Evolutionary conservation across 768 basidiomycete species (phyloP).

Genomic region (Calocybe gangraenosa): DNA sequence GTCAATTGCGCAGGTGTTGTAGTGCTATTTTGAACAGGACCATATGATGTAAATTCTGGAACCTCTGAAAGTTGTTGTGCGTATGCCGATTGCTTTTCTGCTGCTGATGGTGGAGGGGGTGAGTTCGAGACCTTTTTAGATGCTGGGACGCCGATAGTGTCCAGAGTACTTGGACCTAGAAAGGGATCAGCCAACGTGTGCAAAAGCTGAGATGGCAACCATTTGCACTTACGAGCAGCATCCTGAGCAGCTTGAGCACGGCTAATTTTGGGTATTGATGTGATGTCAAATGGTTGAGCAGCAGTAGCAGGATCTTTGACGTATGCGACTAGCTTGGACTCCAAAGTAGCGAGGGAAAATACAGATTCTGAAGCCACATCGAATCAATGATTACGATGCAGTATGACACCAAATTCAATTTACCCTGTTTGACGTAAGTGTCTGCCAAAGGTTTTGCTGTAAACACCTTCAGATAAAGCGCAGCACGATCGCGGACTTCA

Average conservation of each 20-base stretch:
- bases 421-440: constrained; percentile 90
- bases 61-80: constrained; percentile 81
- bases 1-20: constrained; percentile 78
- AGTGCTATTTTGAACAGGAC: constrained; percentile 84
- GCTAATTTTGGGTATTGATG: constrained; percentile 90
- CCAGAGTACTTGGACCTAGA: constrained; percentile 81
- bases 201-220: neutral
- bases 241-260: constrained; percentile 89
- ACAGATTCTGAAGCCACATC: constrained; percentile 70
- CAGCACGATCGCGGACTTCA: constrained; percentile 96
- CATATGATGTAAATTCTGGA: constrained; percentile 82
- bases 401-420: constrained; percentile 1
- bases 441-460: constrained; percentile 77
- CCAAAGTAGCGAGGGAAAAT: constrained; percentile 85
- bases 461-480: constrained; percentile 86
- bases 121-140: constrained; percentile 53
- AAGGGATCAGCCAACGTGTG: constrained; percentile 7
- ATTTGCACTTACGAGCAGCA: constrained; percentile 61
- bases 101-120: constrained; percentile 76
- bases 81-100: constrained; percentile 86
- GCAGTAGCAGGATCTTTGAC: constrained; percentile 77
- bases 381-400: neutral
- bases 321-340: constrained; percentile 90
- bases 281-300: constrained; percentile 75
- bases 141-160: constrained; percentile 74